A percentile compares a stretch with the other conserved stretches of the same genome.
These are phyloP conservation scores for Sporothrix euskadiensis DNA, from an alignment of 2,329 filamentous ascomycete species.

Conservation along the genomic window DNA sequence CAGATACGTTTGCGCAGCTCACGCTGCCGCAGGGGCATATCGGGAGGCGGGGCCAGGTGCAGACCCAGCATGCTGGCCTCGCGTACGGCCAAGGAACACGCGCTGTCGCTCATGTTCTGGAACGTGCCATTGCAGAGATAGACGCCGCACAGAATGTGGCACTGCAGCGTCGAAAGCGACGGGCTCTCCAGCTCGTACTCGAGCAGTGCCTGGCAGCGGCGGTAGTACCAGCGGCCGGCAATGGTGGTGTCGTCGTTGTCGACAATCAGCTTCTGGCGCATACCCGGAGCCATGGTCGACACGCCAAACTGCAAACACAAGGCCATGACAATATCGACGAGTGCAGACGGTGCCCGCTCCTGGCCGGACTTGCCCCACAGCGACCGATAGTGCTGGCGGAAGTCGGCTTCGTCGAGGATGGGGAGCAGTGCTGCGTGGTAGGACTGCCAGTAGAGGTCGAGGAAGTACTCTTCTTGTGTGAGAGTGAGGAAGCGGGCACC, in stretches of 20 bases:
- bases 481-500: neutral
- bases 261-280: conserved; percentile 19
- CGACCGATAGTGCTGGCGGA: conserved; percentile 46
- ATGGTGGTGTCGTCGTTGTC: conserved; percentile 38
- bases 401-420: conserved; percentile 48
- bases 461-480: conserved; percentile 49
- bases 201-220: conserved; percentile 44
- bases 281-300: conserved; percentile 2
- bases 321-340: conserved; percentile 50
- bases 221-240: conserved; percentile 45
- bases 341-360: conserved; percentile 44
- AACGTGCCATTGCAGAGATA: conserved; percentile 45
- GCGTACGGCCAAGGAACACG: conserved; percentile 37
- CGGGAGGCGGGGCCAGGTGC: conserved; percentile 43
- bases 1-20: conserved; percentile 27
- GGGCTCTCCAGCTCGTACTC: conserved; percentile 43
- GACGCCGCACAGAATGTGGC: conserved; percentile 42
- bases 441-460: conserved; percentile 51
- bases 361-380: conserved; percentile 31
- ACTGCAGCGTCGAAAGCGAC: conserved; percentile 44
- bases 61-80: conserved; percentile 45
- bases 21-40: conserved; percentile 32
- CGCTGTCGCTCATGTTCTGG: conserved; percentile 32
- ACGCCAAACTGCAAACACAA: conserved; percentile 48
- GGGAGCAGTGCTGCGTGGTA: conserved; percentile 45